Conservation (phyloP, 192 early-diverging fungal species). For the Dispira parvispora region DNA sequence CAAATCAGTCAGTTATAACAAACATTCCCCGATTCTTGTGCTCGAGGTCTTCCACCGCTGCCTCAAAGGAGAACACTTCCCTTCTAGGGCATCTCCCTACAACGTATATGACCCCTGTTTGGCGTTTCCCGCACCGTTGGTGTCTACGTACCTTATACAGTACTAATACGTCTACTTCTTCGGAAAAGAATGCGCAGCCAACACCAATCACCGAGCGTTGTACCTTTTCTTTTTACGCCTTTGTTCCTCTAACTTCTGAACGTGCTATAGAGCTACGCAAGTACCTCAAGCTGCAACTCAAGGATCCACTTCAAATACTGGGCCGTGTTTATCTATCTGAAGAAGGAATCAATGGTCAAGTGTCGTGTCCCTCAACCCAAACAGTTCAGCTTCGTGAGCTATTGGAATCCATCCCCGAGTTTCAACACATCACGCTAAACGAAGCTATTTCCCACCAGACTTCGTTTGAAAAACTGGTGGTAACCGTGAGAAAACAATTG, state of each 20-base stretch:
- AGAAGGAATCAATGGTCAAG: slow-evolving; percentile 67
- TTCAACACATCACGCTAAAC: slow-evolving; percentile 39
- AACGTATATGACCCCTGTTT: no score
- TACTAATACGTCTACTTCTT: no score
- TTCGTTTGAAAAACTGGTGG: slow-evolving; percentile 6
- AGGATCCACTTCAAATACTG: not conserved
- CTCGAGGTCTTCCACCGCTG: no score
- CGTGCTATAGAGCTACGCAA: not conserved
- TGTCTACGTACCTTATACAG: no score
- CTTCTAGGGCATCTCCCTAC: no score
- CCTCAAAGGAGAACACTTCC: no score
- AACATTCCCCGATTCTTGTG: no score
- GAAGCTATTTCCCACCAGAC: slow-evolving; percentile 32
- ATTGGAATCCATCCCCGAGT: slow-evolving; percentile 35
- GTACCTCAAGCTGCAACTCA: not conserved
- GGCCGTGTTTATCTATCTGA: slow-evolving; percentile 57
- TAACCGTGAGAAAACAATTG: not conserved
- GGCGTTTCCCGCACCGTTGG: no score
- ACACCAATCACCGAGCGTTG: no score
- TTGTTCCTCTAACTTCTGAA: not conserved
- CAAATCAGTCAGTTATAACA: no score
- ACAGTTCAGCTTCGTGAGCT: slow-evolving; percentile 30
- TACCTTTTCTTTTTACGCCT: not conserved
- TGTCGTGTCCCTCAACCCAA: slow-evolving; percentile 39
- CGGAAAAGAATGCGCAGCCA: no score